Evolutionary conservation across 805 yeast genomes (phyloP).

Genomic region (Schwanniomyces vanrijiae): DNA sequence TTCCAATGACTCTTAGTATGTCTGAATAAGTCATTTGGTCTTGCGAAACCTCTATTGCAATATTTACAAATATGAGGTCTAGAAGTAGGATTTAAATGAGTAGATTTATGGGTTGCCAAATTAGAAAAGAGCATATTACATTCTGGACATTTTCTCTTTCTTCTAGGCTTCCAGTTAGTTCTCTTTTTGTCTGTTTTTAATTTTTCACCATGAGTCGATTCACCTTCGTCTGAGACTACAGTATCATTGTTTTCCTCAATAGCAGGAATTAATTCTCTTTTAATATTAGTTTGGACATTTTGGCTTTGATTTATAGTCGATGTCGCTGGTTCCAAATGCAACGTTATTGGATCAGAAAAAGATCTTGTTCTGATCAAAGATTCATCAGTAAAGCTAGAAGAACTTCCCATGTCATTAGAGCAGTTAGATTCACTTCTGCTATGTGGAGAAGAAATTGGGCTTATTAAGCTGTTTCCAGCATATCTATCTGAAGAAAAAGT

Average conservation of each 20-base stretch:
- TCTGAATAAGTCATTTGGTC: conserved; percentile 82
- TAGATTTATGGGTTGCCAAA: conserved; percentile 79
- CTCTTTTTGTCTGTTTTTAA: conserved; percentile 2
- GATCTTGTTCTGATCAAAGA: conserved; percentile 10
- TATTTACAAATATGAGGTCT: conserved; percentile 78
- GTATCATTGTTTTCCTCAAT: background rate
- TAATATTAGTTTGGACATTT: background rate
- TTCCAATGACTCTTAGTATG: conserved; percentile 86
- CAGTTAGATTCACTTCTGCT: conserved; percentile 3
- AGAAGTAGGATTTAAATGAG: conserved; percentile 68
- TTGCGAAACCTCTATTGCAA: conserved; percentile 82
- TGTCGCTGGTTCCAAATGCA: background rate
- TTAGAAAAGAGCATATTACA: conserved; percentile 72
- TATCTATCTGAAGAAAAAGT: background rate
- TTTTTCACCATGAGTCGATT: background rate
- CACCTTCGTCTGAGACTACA: background rate
- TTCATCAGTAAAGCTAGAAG: background rate
- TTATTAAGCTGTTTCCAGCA: conserved; percentile 5
- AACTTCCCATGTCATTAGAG: background rate
- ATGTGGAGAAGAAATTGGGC: conserved; percentile 18
- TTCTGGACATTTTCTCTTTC: conserved; percentile 70
- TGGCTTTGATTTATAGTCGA: background rate
- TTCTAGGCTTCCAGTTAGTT: conserved; percentile 47
- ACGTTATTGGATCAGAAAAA: conserved; percentile 10
- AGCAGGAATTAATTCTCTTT: background rate